Evolutionary conservation across 805 yeast genomes (phyloP).

Genomic region (Starmerella roubikii): DNA sequence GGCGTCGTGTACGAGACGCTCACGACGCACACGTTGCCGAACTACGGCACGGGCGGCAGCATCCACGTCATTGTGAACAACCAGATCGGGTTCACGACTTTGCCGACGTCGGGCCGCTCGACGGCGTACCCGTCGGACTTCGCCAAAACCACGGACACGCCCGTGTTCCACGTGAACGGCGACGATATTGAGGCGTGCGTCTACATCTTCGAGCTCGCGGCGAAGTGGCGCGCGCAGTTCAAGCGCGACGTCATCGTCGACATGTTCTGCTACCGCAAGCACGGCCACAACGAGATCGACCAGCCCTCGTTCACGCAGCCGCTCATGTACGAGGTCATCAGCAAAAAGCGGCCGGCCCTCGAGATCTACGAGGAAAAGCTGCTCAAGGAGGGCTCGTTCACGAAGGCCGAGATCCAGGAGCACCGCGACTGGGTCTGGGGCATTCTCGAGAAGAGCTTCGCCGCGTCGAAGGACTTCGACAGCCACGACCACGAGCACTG

Average conservation of each 20-base stretch:
- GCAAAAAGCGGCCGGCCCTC: constrained; percentile 76
- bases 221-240: constrained; percentile 96
- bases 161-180: constrained; percentile 98
- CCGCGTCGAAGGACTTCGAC: constrained; percentile 81
- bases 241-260: constrained; percentile 93
- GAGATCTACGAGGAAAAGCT: constrained; percentile 74
- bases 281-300: constrained; percentile 99
- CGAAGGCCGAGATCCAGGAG: constrained; percentile 80
- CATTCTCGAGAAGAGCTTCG: constrained; percentile 77
- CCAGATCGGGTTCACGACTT: constrained; percentile 99
- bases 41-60: constrained; percentile 97
- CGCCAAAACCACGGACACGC: constrained; percentile 93
- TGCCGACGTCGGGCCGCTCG: constrained; percentile 93
- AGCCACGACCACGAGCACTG: constrained; percentile 76
- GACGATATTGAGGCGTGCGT: constrained; percentile 92
- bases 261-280: constrained; percentile 94
- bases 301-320: constrained; percentile 99
- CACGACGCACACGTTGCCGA: constrained; percentile 87
- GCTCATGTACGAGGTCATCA: constrained; percentile 83
- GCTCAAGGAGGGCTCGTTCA: constrained; percentile 74
- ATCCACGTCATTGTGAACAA: constrained; percentile 91
- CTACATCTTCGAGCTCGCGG: constrained; percentile 88
- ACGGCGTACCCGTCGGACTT: constrained; percentile 97
- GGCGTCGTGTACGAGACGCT: constrained; percentile 98
- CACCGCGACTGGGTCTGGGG: constrained; percentile 98